Conservation (phyloP, 2,329 filamentous ascomycete genomes). For the Trichoderma citrinoviride region DNA sequence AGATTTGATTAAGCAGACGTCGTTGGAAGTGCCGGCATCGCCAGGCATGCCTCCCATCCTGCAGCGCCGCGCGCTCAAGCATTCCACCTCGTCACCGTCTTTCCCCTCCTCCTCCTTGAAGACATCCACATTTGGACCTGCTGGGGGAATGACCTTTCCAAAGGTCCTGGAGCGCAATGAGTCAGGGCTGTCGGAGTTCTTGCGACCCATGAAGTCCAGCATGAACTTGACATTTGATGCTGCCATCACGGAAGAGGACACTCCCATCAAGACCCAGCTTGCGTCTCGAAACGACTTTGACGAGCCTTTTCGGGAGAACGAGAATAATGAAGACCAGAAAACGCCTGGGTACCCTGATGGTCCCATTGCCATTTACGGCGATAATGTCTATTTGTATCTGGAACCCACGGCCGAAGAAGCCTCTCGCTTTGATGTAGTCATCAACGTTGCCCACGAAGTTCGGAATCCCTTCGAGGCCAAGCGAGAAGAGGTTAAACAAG, state of each 20-base stretch:
- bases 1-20: constrained; percentile 49
- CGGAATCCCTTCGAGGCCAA: constrained; percentile 64
- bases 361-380: constrained; percentile 76
- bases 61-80: constrained; percentile 62
- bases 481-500: constrained; percentile 31
- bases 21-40: constrained; percentile 55
- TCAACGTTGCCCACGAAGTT: constrained; percentile 82
- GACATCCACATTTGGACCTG: constrained; percentile 58
- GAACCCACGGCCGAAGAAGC: constrained; percentile 79
- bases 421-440: constrained; percentile 73
- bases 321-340: constrained; percentile 75
- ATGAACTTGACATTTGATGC: constrained; percentile 39
- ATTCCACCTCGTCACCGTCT: constrained; percentile 65
- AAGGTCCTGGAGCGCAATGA: constrained; percentile 59
- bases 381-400: constrained; percentile 73
- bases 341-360: constrained; percentile 80
- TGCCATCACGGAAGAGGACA: constrained; percentile 54
- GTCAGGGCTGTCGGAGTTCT: constrained; percentile 57
- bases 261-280: constrained; percentile 59
- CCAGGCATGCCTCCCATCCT: constrained; percentile 57
- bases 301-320: constrained; percentile 63
- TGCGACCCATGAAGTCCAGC: constrained; percentile 50
- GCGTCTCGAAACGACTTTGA: constrained; percentile 51
- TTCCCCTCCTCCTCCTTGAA: constrained; percentile 60
- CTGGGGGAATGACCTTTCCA: constrained; percentile 63